Base-by-base conservation (phyloP, 305 asterid species). In the Euphrasia arctica region DNA sequence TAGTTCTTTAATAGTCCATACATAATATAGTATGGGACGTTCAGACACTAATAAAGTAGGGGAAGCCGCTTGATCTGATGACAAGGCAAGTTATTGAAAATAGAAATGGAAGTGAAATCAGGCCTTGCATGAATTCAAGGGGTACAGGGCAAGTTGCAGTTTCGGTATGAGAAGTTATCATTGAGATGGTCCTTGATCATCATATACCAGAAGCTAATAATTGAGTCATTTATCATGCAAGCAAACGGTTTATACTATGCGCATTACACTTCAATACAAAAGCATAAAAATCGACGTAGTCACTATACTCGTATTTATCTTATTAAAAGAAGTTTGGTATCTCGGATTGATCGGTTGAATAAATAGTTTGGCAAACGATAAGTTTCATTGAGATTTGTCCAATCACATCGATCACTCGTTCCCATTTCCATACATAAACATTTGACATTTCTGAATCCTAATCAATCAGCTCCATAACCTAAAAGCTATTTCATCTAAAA, bases 401-500 rank as follows among this genome's bases (percentile, higher is more conserved):
- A 60, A 45, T 22, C 15, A 18, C 54, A 64, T 1, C 15, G 22
- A 18, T 18, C 9, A 31, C 9, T 41, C 52, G 15, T 0, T 60
- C 12, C 52, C 10, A 15, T 22, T 42, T 52, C 8, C 58, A 10
- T 54, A 32, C 60, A 50, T 15, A 47, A 0, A 45, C 51, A 45
- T 45, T 42, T 48, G 7, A 48, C 18, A 3, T 14, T 36, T 36
- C 42, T 5, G 54, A 47, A 47, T 5, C 32, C 9, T 11, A 42
- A 43, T 31, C 60, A 51, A 27, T 34, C 48, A 58, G 42, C 63
- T 45, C 31, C 41, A 13, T 14, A 69, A 32, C 41, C 39, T 58
- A 14, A 34, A 63, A 58, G 47, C 39, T 29, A 54, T 29, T 48
- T 39, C 54, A 62, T 60, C 45, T 13, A n/a, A 49, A 34, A 54